Percentiles rank a stretch among this genome's conserved stretches.
phyloP scores from a whole-genome alignment of 2,329 filamentous ascomycete genomes.

The Xylaria hypoxylon region DNA sequence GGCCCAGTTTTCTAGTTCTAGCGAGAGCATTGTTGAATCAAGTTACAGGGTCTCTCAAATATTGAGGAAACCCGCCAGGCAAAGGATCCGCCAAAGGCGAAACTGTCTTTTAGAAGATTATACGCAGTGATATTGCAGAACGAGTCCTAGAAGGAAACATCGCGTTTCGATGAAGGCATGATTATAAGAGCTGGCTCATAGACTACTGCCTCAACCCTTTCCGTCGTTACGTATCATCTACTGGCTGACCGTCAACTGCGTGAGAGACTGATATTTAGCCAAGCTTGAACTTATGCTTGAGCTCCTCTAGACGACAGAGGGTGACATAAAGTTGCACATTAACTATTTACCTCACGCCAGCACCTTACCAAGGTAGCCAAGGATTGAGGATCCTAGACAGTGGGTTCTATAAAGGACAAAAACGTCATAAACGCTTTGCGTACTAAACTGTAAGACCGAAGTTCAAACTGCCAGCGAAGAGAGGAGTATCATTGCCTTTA shows the following conservation, averaged over 20 bases:
- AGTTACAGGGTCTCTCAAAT: neutral
- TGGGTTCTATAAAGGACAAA: no score
- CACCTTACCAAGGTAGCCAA: conserved; percentile 16
- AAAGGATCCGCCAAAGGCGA: conserved; percentile 40
- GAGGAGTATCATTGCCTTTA: no score
- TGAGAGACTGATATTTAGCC: neutral
- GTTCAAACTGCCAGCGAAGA: neutral
- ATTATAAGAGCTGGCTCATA: neutral
- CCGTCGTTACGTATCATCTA: neutral
- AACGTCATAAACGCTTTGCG: neutral
- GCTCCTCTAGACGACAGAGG: conserved; percentile 38
- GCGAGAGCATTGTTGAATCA: neutral
- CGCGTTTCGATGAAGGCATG: neutral
- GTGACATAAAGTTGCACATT: conserved; percentile 39
- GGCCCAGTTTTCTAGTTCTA: neutral
- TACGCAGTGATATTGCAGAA: neutral
- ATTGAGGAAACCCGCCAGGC: conserved; percentile 35
- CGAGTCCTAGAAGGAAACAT: neutral
- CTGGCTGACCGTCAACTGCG: no score
- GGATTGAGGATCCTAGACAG: no score
- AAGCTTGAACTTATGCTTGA: conserved; percentile 37
- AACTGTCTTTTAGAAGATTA: conserved; percentile 42
- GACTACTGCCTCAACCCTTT: no score
- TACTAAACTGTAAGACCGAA: no score
- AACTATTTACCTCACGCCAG: conserved; percentile 44